Evolutionary conservation across 805 yeast species (phyloP).

Genomic region (Peterozyma xylosa): DNA sequence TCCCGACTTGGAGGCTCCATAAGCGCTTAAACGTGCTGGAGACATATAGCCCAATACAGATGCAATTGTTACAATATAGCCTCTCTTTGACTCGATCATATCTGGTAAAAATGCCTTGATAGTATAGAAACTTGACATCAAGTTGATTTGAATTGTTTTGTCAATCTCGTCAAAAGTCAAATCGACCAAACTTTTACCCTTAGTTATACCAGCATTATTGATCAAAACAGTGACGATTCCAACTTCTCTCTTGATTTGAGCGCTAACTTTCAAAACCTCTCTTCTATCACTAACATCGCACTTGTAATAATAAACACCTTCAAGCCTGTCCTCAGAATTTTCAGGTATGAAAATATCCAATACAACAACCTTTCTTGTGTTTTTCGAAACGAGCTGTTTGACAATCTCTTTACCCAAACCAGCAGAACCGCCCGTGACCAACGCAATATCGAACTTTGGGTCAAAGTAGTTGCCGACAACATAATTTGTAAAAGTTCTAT

Average conservation of each 20-base stretch:
- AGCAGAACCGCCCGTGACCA: slow-evolving; percentile 78
- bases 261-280: slow-evolving; percentile 33
- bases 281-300: slow-evolving; percentile 64
- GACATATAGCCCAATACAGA: slow-evolving; percentile 81
- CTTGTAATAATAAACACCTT: slow-evolving; percentile 42
- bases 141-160: slow-evolving; percentile 56
- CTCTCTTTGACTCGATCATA: slow-evolving; percentile 56
- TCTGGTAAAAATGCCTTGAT: slow-evolving; percentile 65
- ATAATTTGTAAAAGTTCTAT: slow-evolving; percentile 25
- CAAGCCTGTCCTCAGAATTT: slow-evolving; percentile 19
- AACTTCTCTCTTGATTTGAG: slow-evolving; percentile 32
- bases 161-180: slow-evolving; percentile 53
- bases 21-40: slow-evolving; percentile 73
- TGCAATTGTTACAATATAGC: slow-evolving; percentile 74
- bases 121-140: slow-evolving; percentile 63
- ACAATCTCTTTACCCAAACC: slow-evolving; percentile 75
- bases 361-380: slow-evolving; percentile 47
- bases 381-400: slow-evolving; percentile 29
- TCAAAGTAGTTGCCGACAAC: slow-evolving; percentile 47
- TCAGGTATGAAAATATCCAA: slow-evolving; percentile 50
- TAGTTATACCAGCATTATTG: slow-evolving; percentile 79
- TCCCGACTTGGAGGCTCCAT: slow-evolving; percentile 90
- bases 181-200: slow-evolving; percentile 50
- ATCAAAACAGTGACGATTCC: slow-evolving; percentile 65
- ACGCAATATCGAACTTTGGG: slow-evolving; percentile 48